These are phyloP conservation scores for Candida nanaspora DNA, from an alignment of 805 yeast genomes.

Conservation along the genomic window DNA sequence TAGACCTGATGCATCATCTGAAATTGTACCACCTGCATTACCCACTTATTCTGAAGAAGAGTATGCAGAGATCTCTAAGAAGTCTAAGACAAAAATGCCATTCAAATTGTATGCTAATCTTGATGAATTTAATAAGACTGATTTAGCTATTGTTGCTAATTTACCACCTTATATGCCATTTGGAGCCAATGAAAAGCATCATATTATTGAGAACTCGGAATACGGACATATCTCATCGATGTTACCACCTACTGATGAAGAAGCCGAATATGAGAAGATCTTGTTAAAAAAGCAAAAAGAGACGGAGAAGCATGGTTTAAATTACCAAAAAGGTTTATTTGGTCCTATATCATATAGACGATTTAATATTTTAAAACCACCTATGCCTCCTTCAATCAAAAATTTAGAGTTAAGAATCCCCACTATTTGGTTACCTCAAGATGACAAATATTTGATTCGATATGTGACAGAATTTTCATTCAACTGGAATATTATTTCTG, in stretches of 20 bases:
- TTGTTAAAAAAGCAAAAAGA: constrained; percentile 43
- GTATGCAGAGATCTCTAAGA: constrained; percentile 3
- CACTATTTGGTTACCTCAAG: constrained; percentile 94
- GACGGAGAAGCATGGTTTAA: constrained; percentile 31
- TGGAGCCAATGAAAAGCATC: constrained; percentile 26
- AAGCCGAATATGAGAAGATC: constrained; percentile 50
- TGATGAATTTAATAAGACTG: constrained; percentile 36
- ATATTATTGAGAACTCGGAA: constrained; percentile 19
- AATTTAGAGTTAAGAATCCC: constrained; percentile 82
- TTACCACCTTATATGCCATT: constrained; percentile 43
- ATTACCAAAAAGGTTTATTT: constrained; percentile 49
- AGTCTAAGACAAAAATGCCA: constrained; percentile 20
- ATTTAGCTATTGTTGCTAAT: constrained; percentile 39
- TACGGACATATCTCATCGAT: constrained; percentile 59
- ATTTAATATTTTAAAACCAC: constrained; percentile 69
- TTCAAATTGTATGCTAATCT: constrained; percentile 39
- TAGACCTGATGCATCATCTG: constrained; percentile 27
- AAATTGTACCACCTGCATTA: constrained; percentile 19
- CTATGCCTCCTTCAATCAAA: constrained; percentile 80
- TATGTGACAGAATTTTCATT: constrained; percentile 81
- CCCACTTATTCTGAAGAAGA: constrained; percentile 27
- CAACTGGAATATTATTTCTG: constrained; percentile 90
- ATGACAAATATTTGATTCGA: constrained; percentile 72
- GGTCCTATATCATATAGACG: constrained; percentile 43
- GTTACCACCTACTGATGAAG: constrained; percentile 57